phyloP scores from a whole-genome alignment of 2,329 filamentous ascomycete genomes.

The Aureobasidium pullulans region DNA sequence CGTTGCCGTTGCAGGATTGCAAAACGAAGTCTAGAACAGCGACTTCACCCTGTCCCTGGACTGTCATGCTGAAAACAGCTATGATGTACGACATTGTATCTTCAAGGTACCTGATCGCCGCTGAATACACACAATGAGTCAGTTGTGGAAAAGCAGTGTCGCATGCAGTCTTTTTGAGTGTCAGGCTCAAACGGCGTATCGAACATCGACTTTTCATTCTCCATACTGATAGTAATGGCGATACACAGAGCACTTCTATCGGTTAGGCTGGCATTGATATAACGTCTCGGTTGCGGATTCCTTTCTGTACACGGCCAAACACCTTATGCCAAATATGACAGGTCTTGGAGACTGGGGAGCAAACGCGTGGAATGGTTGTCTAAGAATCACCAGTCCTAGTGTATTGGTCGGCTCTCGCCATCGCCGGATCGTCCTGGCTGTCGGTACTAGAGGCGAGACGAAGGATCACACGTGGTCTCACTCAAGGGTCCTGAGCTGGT shows the following conservation, averaged over 20 bases:
- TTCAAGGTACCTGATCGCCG: neutral
- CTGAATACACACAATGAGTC: neutral
- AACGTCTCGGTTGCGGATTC: neutral
- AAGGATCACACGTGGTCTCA: neutral
- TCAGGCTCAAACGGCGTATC: no score
- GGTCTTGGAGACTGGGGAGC: neutral
- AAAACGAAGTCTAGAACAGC: constrained; percentile 3
- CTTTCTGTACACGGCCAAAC: neutral
- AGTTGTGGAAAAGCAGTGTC: neutral
- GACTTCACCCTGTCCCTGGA: neutral
- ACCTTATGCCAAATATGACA: neutral
- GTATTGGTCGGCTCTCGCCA: neutral
- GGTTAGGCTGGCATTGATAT: neutral
- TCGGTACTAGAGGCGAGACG: neutral
- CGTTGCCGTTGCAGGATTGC: neutral
- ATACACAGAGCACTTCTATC: neutral
- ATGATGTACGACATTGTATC: neutral
- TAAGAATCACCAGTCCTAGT: neutral
- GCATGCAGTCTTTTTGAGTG: neutral
- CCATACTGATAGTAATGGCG: neutral
- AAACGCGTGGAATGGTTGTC: neutral
- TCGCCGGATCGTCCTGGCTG: neutral
- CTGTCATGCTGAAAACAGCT: neutral
- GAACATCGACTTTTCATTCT: neutral
- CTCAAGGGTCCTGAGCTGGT: neutral